Evolutionary conservation across 257 asterid species (phyloP).

Genomic region (Cruciata laevipes): DNA sequence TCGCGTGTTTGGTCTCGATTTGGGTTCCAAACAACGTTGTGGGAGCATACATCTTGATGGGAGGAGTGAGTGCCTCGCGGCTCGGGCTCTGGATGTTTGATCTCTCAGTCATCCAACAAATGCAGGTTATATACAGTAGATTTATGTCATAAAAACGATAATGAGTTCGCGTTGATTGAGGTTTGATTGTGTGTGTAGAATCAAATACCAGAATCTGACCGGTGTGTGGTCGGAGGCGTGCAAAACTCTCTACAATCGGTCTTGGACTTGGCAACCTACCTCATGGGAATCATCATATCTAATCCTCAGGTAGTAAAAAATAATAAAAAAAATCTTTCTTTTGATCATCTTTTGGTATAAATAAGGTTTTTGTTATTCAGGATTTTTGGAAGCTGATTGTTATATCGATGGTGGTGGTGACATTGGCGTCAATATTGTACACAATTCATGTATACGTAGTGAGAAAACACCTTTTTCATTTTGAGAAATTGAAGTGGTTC

Average conservation of each 20-base stretch:
- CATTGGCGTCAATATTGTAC: constrained; percentile 53
- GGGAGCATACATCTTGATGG: constrained; percentile 65
- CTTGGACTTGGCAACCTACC: constrained; percentile 76
- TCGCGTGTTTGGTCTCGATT: constrained; percentile 62
- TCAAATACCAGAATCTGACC: constrained; percentile 56
- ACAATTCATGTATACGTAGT: constrained; percentile 49
- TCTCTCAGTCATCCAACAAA: constrained; percentile 79
- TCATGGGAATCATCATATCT: constrained; percentile 67
- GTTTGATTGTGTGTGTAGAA: constrained; percentile 32
- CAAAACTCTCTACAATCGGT: constrained; percentile 80
- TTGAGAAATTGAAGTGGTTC: constrained; percentile 27
- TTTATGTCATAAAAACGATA: no score
- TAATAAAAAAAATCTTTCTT: constrained; percentile 18
- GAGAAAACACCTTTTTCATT: constrained; percentile 59
- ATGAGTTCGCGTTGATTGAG: no score
- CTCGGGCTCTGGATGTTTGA: constrained; percentile 98
- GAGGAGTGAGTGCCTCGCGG: constrained; percentile 81
- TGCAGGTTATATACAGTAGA: constrained; percentile 49
- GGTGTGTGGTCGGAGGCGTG: constrained; percentile 84
- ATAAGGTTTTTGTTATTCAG: constrained; percentile 17
- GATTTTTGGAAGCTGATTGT: constrained; percentile 74
- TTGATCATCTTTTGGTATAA: no score
- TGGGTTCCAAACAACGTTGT: constrained; percentile 24
- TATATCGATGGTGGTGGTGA: constrained; percentile 50
- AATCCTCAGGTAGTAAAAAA: constrained; percentile 61